Evolutionary conservation across 164 flowering plant genomes (phyloP).

Genomic region (Magnolia officinalis): DNA sequence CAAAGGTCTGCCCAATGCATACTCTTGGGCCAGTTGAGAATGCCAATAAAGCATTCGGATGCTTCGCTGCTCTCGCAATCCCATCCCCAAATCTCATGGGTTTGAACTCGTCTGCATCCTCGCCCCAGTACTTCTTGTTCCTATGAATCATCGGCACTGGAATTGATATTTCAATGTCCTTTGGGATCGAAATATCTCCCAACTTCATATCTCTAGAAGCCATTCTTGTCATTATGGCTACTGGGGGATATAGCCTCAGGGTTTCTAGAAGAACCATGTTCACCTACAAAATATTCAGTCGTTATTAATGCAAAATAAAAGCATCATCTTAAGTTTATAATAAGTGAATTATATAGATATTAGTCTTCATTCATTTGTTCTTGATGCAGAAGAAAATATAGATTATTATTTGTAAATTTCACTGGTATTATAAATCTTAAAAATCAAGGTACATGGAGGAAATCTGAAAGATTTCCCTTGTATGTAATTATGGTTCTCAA

Average conservation of each 20-base stretch:
- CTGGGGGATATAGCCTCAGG: conserved; percentile 35
- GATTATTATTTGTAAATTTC: no score
- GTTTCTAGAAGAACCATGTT: conserved; percentile 36
- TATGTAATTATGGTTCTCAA: no score
- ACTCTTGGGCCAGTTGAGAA: conserved; percentile 31
- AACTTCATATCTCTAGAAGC: conserved; percentile 23
- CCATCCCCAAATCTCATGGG: conserved; percentile 35
- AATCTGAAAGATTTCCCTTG: no score
- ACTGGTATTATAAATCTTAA: no score
- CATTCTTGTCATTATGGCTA: conserved; percentile 10
- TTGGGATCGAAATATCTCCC: conserved; percentile 30
- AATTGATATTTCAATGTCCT: conserved; percentile 14
- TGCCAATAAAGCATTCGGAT: conserved; percentile 33
- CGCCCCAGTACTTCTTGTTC: conserved; percentile 32
- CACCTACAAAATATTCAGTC: conserved; percentile 22
- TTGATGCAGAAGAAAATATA: not conserved
- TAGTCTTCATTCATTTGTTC: not conserved
- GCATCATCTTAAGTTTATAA: not conserved
- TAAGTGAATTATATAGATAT: not conserved
- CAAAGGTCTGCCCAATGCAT: conserved; percentile 39
- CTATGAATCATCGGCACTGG: conserved; percentile 21
- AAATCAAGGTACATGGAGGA: no score
- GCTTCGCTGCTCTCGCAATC: conserved; percentile 28
- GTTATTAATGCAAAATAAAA: not conserved
- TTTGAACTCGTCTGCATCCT: conserved; percentile 41